Percentiles rank a stretch among this genome's conserved stretches.
These are phyloP conservation scores for Nannizzia gypsea DNA, from an alignment of 2,329 filamentous ascomycete genomes.

Conservation along the genomic window DNA sequence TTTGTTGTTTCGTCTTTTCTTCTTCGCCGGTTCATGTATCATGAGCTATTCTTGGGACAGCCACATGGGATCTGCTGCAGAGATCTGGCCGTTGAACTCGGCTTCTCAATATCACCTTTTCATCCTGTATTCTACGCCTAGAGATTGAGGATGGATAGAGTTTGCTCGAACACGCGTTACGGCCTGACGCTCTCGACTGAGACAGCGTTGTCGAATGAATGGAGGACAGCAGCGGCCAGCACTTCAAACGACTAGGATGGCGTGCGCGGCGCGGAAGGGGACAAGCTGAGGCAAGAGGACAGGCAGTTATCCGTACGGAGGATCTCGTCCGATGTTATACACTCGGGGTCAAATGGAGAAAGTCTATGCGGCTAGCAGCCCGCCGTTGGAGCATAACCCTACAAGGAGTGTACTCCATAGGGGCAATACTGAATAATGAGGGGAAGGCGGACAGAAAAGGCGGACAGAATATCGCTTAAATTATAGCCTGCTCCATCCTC, in stretches of 20 bases:
- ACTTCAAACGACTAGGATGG: not conserved
- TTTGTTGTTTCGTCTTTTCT: not conserved
- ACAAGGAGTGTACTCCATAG: too few relatives aligned
- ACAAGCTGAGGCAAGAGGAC: not conserved
- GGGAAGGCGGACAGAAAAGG: too few relatives aligned
- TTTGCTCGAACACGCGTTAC: constrained; percentile 2
- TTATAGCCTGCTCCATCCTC: too few relatives aligned
- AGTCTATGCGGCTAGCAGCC: constrained; percentile 7
- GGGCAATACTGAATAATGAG: too few relatives aligned
- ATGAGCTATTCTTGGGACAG: not conserved
- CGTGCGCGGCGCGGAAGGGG: not conserved
- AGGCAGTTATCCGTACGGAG: not conserved
- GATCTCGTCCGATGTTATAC: not conserved
- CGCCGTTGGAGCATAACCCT: too few relatives aligned
- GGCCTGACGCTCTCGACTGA: not conserved
- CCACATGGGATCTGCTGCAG: not conserved
- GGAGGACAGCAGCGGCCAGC: not conserved
- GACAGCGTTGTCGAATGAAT: not conserved
- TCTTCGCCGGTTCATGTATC: not conserved
- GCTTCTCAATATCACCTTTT: too few relatives aligned
- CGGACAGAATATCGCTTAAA: too few relatives aligned
- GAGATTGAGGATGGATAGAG: not conserved
- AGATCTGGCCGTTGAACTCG: not conserved
- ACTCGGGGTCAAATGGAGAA: not conserved
- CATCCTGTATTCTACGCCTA: not conserved